Base-by-base conservation (phyloP, 768 basidiomycete species). In the Dacryopinax primogenitus region DNA sequence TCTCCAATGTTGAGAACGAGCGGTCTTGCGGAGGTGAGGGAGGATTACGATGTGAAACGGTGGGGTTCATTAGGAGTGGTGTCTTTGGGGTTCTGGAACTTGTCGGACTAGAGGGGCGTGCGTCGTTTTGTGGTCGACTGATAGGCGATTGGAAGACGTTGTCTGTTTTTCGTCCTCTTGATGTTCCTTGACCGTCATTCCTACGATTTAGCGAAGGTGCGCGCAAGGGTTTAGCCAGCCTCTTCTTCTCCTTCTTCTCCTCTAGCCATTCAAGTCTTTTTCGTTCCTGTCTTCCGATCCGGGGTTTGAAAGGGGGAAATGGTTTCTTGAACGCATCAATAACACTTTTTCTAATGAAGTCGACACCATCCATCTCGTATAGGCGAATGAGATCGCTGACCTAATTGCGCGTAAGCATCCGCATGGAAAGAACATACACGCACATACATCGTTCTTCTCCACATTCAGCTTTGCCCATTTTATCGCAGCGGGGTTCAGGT, bases 401-500 rank as follows among this genome's bases (percentile, higher is more conserved):
- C 94, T 92, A 70, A 61, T 1, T 23, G 63, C 41, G 65, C 45
- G 67, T 65, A 51, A 35, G 65, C 1, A 62, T 28, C 36, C 4
- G 18, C 7, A 3, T 44, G 3, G 7, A 1, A 7, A 16, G 58
- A 26, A 33, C 26, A 11, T 16, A 64, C 30, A 33, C 30, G 34
- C 41, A 75, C 84, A 67, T 70, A 92, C 95, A 72, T 84, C 82
- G 74, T 99, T 99, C 66, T 83, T 78, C 30, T 75, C 69, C 47
- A 86, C 83, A 71, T 99, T 99, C 70, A 80, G 77, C 21, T 75
- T 64, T 67, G 97, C 77, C 76, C 87, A 95, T 70, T 86, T 84
- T 16, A 83, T 83, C 69, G 92, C 91, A 62, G 85, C 82, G 1
- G 95, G 95, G 76, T 99, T 99, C 66, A 98, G 76, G 73, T 99